phyloP scores from a whole-genome alignment of 306 rosid species.

The Gastrolobium villosum region DNA sequence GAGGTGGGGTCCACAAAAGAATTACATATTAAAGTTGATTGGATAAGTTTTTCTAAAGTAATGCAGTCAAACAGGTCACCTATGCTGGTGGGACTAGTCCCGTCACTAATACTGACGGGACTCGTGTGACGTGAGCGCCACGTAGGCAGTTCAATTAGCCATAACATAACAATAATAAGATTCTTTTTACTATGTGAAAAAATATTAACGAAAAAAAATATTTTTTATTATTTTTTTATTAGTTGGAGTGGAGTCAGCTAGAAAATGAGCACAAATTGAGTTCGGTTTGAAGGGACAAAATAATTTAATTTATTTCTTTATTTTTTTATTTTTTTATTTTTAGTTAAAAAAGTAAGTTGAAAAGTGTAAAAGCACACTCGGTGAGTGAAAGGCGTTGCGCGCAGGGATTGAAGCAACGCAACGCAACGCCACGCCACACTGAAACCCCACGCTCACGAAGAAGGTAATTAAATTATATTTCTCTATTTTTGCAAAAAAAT shows the following conservation, averaged over 20 bases:
- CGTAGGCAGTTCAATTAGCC: no score
- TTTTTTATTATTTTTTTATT: neutral
- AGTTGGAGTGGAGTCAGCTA: neutral
- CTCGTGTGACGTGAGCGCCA: no score
- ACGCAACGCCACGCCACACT: neutral
- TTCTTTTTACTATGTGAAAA: no score
- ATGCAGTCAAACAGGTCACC: no score
- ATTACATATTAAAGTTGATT: no score
- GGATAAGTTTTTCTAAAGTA: no score
- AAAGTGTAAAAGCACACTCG: neutral
- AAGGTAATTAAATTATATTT: neutral
- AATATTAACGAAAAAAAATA: no score
- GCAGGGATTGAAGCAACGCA: slow-evolving; percentile 10
- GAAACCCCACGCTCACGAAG: slow-evolving; percentile 7
- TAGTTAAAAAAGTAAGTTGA: neutral
- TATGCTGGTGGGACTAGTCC: no score
- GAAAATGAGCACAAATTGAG: neutral
- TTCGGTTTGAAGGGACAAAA: neutral
- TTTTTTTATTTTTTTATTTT: neutral
- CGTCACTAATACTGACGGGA: no score
- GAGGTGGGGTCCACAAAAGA: no score
- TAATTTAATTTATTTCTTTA: no score
- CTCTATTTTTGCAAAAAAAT: neutral
- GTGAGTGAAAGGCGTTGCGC: neutral
- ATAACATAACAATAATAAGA: no score